Evolutionary conservation across 208 protist species (phyloP), one percentile per base, ranked within the genome.

Genomic region (Acanthamoeba castellanii): DNA sequence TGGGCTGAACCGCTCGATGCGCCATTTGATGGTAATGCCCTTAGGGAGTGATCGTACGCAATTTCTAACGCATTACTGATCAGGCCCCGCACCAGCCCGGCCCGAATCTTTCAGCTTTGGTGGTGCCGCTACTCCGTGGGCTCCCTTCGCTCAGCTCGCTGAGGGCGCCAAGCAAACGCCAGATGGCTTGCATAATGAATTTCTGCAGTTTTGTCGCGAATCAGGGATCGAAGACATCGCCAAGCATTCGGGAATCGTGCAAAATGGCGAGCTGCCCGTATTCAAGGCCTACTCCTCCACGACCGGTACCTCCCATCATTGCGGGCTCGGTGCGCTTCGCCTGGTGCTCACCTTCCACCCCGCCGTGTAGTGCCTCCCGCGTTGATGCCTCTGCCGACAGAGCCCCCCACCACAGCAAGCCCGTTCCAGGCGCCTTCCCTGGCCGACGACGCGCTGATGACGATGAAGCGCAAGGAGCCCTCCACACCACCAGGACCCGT

Each of bases 141-240:
- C 14, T 9, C 59, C 59, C 59, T 66, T 25, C 22, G 16, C 16
- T 66, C 59, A 22, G 59, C 59, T 66, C 1, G 59, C 22, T 18
- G 59, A 66, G 25, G 59, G 59, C 7, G 7, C 59, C 16, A 66
- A 66, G 59, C 59, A 66, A 66, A 55, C 50, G 14, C 27, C 70
- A n/a, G 70, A 45, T 47, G 70, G 70, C 30, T n/a, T 89, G 81
- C 81, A 92, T 27, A 42, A 92, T 55, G 87, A 92, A 27, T 74
- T 92, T 47, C 61, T 92, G 25, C 55, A 74, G 11, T 92, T 92
- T 92, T 92, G 87, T 52, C 9, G 61, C 0, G 87, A 92, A 32
- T 57, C 52, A 7, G 87, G 87, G 55, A 92, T 92, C 16, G 87
- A 92, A 50, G 87, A 92, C 87, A 70, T 92, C 13, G 87, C 87